Conservation (phyloP, 2,329 filamentous ascomycete species). For the Talaromyces albobiverticillius region DNA sequence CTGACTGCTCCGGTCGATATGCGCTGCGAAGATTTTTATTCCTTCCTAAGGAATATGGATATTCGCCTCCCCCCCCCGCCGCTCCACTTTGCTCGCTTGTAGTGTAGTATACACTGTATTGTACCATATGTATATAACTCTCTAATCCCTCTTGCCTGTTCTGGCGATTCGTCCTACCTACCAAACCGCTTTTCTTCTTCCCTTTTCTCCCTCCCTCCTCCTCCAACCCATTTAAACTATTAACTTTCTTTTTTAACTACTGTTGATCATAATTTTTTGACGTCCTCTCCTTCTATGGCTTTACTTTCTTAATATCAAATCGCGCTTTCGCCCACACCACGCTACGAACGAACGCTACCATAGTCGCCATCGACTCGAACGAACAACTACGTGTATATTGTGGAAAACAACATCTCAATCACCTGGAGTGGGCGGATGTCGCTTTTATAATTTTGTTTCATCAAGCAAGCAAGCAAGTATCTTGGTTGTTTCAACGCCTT, state of each 20-base stretch:
- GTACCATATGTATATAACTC: background rate
- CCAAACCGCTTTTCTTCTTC: conserved; percentile 12
- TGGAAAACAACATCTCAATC: conserved; percentile 1
- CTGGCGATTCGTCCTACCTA: conserved; percentile 11
- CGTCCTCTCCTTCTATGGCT: conserved; percentile 18
- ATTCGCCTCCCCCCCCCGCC: conserved; percentile 3
- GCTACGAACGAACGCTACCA: too few relatives aligned
- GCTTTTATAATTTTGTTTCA: conserved; percentile 31
- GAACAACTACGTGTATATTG: background rate
- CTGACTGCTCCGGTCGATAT: background rate
- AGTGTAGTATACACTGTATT: background rate
- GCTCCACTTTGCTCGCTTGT: conserved; percentile 6
- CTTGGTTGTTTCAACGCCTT: background rate
- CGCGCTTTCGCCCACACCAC: conserved; percentile 33
- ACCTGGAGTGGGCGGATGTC: conserved; percentile 37
- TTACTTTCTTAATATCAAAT: conserved; percentile 18
- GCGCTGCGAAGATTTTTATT: background rate
- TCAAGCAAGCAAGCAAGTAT: conserved; percentile 16
- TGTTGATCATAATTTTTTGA: conserved; percentile 22
- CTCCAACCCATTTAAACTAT: conserved; percentile 20
- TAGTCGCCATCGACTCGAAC: background rate
- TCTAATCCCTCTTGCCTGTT: conserved; percentile 16
- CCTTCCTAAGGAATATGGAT: background rate
- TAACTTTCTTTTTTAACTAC: conserved; percentile 20
- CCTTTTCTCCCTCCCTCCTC: conserved; percentile 13